Base-by-base conservation (phyloP, 2,329 filamentous ascomycete genomes). In the Cladophialophora chaetospira region DNA sequence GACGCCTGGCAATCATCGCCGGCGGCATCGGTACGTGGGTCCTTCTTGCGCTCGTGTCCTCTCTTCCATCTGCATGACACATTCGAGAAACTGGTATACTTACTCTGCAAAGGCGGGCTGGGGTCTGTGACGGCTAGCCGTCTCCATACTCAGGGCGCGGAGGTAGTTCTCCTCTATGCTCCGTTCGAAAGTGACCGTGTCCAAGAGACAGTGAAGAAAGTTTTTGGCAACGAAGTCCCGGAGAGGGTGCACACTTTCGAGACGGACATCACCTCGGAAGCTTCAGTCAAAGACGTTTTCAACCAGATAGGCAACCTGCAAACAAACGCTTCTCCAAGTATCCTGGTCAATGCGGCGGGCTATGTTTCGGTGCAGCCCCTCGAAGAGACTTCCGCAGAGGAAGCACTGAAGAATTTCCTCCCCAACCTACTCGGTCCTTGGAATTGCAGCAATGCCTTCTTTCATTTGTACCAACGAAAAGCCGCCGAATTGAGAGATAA, bases 251-350 rank as follows among this genome's bases (percentile, higher is more conserved):
- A 62, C 47, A 66, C 70, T 3, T 72, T 73, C 33, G 69, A 72
- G 67, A 79, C 77, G 68, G 78, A 82, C 61, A 75, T 81, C 57
- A 78, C 78, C 1, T 74, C 74, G 1, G 67, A 75, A 13, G 70
- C 76, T 4, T 76, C 76, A 0, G 76, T 84, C 2, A 69, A 73
- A 15, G 67, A 71, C 1, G 76, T 73, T 0, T 78, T 78, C 25
- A 65, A 69, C 4, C 62, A 67, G 0, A 55, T 57, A 19, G 43
- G 28, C 2, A 35, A 6, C 10, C 23, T 53, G 63, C 68, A 3
- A 62, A 68, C 81, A 10, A 46, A 69, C 2, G 65, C 66, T 0
- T 71, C 73, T 36, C 74, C 74, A 0, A 71, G 69, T 28, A 74
- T 76, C 26, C 64, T 76, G 3, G 65, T 76, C 61, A 76, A 76